Percentiles rank a stretch among this genome's conserved stretches.
phyloP scores from a whole-genome alignment of 495 filamentous ascomycete genomes.

The Durotheca rogersii region DNA sequence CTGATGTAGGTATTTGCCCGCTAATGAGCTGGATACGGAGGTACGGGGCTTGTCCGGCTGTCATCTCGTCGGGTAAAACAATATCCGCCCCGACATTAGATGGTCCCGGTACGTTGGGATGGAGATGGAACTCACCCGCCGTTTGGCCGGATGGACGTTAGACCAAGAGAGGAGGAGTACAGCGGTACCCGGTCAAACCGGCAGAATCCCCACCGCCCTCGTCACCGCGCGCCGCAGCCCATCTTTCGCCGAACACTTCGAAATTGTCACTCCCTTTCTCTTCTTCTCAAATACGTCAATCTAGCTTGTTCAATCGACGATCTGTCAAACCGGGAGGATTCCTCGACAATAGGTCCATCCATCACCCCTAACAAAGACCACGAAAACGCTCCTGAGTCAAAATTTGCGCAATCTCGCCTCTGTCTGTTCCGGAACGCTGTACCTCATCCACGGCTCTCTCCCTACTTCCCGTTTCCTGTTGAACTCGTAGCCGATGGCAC shows the following conservation, averaged over 20 bases:
- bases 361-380: neutral
- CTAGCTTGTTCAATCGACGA: neutral
- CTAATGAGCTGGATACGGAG: no score
- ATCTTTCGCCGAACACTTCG: constrained; percentile 17
- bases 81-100: neutral
- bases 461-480: neutral
- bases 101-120: no score
- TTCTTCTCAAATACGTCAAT: neutral
- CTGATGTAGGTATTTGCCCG: no score
- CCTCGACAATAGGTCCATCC: neutral
- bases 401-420: no score
- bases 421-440: neutral
- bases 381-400: neutral
- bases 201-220: constrained; percentile 15
- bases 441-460: neutral
- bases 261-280: constrained; percentile 3
- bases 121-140: no score
- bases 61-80: neutral
- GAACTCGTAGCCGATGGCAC: constrained; percentile 17
- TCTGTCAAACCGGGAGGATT: no score
- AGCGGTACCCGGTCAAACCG: constrained; percentile 10
- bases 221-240: constrained; percentile 23
- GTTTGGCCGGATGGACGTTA: no score
- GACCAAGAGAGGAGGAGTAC: no score
- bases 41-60: no score